Evolutionary conservation across 331 rosid species (phyloP).

Genomic region (Pyracantha coccinea): DNA sequence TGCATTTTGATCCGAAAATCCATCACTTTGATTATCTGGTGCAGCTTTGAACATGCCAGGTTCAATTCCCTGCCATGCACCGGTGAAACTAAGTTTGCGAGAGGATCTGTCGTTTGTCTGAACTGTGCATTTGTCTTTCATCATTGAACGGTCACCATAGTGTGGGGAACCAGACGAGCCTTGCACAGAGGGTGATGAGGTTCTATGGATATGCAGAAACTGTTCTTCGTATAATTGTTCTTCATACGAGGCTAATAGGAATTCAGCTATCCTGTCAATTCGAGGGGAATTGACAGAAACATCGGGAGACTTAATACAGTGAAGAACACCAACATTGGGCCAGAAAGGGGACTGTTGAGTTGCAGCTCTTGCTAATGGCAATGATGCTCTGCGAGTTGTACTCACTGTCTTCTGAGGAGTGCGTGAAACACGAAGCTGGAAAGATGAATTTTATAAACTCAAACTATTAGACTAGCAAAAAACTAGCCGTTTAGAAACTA

Average conservation of each 20-base stretch:
- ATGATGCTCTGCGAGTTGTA: slow-evolving; percentile 71
- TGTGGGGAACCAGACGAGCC: slow-evolving; percentile 46
- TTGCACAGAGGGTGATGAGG: slow-evolving; percentile 37
- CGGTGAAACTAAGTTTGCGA: slow-evolving; percentile 29
- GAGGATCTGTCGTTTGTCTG: slow-evolving; percentile 46
- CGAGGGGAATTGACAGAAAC: slow-evolving; percentile 94
- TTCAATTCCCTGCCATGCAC: slow-evolving; percentile 66
- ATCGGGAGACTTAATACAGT: slow-evolving; percentile 57
- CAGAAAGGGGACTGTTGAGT: slow-evolving; percentile 32
- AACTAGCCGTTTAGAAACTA: neutral
- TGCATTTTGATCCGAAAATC: slow-evolving; percentile 77
- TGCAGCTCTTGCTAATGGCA: slow-evolving; percentile 53
- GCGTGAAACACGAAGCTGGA: slow-evolving; percentile 50
- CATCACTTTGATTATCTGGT: slow-evolving; percentile 45
- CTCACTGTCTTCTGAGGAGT: slow-evolving; percentile 31
- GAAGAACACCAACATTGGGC: slow-evolving; percentile 37
- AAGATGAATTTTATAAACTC: slow-evolving; percentile 19
- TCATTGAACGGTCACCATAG: slow-evolving; percentile 50
- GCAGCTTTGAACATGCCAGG: slow-evolving; percentile 44
- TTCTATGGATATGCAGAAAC: slow-evolving; percentile 31
- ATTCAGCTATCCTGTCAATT: slow-evolving; percentile 94
- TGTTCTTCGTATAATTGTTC: slow-evolving; percentile 52
- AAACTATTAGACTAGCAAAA: slow-evolving; percentile 9
- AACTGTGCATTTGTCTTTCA: slow-evolving; percentile 89
- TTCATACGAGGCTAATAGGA: slow-evolving; percentile 72